Evolutionary conservation across 768 basidiomycete genomes (phyloP).

Genomic region (Naganishia kalamii): DNA sequence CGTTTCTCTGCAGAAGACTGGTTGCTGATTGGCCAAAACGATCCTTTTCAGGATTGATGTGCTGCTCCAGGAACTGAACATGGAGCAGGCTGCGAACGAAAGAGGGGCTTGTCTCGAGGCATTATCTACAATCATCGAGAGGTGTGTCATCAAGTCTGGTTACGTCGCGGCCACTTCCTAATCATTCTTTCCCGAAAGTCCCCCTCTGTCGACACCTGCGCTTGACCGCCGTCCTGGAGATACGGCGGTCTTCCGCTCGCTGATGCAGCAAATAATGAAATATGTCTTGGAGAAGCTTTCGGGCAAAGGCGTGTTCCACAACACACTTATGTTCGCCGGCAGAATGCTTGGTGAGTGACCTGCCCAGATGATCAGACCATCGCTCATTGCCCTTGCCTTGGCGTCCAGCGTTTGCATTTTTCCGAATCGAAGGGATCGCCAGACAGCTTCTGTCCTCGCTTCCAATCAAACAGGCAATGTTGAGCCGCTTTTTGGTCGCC

Average conservation of each 20-base stretch:
- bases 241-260: slow-evolving; percentile 36
- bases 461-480: slow-evolving; percentile 44
- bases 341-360: slow-evolving; percentile 44
- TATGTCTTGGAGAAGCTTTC: slow-evolving; percentile 51
- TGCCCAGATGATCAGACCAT: neutral
- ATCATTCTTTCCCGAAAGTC: slow-evolving; percentile 27
- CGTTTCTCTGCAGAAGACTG: neutral
- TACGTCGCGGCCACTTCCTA: neutral
- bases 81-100: slow-evolving; percentile 47
- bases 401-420: slow-evolving; percentile 49
- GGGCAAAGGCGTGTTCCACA: slow-evolving; percentile 51
- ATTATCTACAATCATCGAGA: slow-evolving; percentile 47
- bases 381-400: neutral
- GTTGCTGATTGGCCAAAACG: neutral
- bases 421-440: slow-evolving; percentile 49
- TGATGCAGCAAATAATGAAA: slow-evolving; percentile 44
- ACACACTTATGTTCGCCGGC: slow-evolving; percentile 50
- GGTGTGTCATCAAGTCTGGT: too few relatives aligned
- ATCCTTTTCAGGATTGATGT: slow-evolving; percentile 21
- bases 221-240: slow-evolving; percentile 34
- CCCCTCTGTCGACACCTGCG: slow-evolving; percentile 42
- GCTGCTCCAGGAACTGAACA: slow-evolving; percentile 45
- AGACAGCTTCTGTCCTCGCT: slow-evolving; percentile 49
- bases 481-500: slow-evolving; percentile 42
- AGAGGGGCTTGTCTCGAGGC: slow-evolving; percentile 50